Evolutionary conservation across 2,329 filamentous ascomycete genomes (phyloP).

Genomic region (Arthroderma uncinatum): DNA sequence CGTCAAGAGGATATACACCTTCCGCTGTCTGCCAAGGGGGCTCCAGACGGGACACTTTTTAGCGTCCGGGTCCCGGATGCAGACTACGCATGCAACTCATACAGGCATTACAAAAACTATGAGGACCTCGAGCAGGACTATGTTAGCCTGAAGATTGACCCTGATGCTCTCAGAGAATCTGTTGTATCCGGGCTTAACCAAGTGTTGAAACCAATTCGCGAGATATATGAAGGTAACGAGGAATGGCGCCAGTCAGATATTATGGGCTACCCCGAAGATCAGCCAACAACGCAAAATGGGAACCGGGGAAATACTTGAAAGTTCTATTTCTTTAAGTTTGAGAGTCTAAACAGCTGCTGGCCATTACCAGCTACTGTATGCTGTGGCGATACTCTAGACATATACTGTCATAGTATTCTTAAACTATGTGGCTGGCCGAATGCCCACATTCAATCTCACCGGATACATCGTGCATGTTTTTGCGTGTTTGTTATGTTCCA

Average conservation of each 20-base stretch:
- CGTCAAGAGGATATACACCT: too few relatives aligned
- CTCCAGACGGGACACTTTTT: neutral
- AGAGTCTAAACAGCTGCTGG: too few relatives aligned
- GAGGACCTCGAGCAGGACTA: neutral
- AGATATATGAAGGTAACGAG: neutral
- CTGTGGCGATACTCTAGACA: too few relatives aligned
- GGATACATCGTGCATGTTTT: too few relatives aligned
- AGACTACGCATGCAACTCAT: neutral
- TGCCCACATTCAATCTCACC: too few relatives aligned
- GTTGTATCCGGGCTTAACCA: neutral
- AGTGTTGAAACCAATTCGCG: neutral
- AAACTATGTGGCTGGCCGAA: too few relatives aligned
- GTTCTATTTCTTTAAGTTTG: too few relatives aligned
- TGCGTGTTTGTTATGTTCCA: too few relatives aligned
- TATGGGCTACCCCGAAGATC: neutral
- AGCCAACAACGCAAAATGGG: too few relatives aligned
- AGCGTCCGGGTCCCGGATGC: neutral
- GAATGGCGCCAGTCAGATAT: neutral
- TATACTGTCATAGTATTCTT: too few relatives aligned
- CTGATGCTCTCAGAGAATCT: neutral
- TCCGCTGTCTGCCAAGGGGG: neutral
- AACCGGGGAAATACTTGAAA: too few relatives aligned
- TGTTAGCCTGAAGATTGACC: neutral
- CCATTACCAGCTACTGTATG: too few relatives aligned
- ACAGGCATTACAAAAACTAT: neutral